Evolutionary conservation across 805 yeast genomes (phyloP).

Genomic region (Candida succiphila): DNA sequence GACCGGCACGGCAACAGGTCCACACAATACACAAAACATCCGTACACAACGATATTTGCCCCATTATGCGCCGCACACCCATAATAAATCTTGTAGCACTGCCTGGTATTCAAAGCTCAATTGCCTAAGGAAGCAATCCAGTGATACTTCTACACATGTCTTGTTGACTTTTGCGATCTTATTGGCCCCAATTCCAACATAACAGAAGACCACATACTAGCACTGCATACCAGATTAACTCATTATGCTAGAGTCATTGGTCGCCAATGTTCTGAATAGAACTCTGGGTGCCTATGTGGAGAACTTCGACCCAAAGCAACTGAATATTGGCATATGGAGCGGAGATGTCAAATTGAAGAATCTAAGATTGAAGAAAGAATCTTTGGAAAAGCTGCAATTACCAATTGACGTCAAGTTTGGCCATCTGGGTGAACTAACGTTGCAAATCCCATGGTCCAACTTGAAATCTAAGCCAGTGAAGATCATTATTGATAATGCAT

Average conservation of each 20-base stretch:
- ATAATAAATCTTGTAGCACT: too few relatives aligned
- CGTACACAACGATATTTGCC: too few relatives aligned
- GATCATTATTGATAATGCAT: conserved; percentile 77
- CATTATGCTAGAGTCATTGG: conserved; percentile 55
- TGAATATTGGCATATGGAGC: conserved; percentile 94
- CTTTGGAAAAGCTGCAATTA: conserved; percentile 74
- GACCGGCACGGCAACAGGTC: too few relatives aligned
- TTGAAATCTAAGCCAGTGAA: conserved; percentile 88
- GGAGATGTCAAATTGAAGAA: conserved; percentile 88
- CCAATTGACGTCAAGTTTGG: conserved; percentile 89
- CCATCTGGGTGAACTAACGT: conserved; percentile 75
- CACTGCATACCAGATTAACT: too few relatives aligned
- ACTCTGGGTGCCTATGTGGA: conserved; percentile 73
- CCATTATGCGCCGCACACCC: too few relatives aligned
- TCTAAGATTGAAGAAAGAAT: conserved; percentile 75
- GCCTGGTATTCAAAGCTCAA: too few relatives aligned
- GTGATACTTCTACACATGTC: too few relatives aligned
- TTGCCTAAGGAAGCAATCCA: too few relatives aligned
- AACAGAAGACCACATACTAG: too few relatives aligned
- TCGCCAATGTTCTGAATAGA: conserved; percentile 51
- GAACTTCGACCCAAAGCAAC: conserved; percentile 90
- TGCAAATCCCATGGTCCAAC: conserved; percentile 96
- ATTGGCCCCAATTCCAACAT: too few relatives aligned
- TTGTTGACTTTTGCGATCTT: too few relatives aligned
- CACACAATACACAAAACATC: too few relatives aligned